Conservation (phyloP, 1,139 yeast species). For the Scheffersomyces illinoinensis region DNA sequence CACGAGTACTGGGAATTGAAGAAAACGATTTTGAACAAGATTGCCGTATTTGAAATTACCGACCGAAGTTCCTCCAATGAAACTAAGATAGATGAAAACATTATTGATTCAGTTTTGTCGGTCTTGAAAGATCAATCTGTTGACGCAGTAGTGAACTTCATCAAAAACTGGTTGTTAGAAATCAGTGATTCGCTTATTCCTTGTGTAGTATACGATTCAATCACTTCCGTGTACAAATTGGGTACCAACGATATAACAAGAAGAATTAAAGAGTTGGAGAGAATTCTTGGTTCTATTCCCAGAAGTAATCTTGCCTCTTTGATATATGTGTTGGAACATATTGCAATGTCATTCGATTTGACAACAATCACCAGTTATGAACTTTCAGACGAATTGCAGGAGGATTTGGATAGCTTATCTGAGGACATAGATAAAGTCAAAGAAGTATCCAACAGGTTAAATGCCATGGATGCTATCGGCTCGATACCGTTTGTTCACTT, state of each 20-base stretch:
- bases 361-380: conserved; percentile 30
- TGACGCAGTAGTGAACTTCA: conserved; percentile 27
- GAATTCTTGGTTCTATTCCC: conserved; percentile 36
- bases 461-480: conserved; percentile 40
- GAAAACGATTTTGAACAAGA: conserved; percentile 26
- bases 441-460: conserved; percentile 21
- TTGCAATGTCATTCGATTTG: conserved; percentile 26
- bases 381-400: conserved; percentile 26
- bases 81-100: conserved; percentile 20
- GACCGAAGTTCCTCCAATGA: conserved; percentile 19
- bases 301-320: conserved; percentile 45
- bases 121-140: conserved; percentile 12
- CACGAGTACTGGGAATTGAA: conserved; percentile 38
- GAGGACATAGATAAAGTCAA: conserved; percentile 9
- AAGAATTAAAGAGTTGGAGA: conserved; percentile 21
- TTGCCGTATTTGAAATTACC: conserved; percentile 19
- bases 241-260: conserved; percentile 1
- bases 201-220: conserved; percentile 40
- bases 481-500: conserved; percentile 44
- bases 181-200: conserved; percentile 48
- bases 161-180: conserved; percentile 46
- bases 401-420: conserved; percentile 4
- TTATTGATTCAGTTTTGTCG: conserved; percentile 22
- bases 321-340: conserved; percentile 38
- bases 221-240: conserved; percentile 24